phyloP scores from a whole-genome alignment of 106 monocot species.

The Dioscorea alata region DNA sequence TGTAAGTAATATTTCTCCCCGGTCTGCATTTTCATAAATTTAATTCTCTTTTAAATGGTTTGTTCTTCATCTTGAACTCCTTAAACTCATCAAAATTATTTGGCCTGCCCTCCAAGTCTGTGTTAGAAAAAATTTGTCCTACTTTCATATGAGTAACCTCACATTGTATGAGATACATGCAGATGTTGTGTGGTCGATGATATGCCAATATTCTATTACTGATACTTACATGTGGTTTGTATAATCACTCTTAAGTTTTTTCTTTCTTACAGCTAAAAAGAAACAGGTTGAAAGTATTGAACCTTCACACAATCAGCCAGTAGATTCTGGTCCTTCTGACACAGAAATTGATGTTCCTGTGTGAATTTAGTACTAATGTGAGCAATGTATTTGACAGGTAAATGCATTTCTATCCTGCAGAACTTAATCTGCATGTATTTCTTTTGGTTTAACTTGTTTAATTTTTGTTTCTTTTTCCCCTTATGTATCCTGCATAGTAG shows the following conservation, averaged over 20 bases:
- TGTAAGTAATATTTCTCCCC: conserved; percentile 8
- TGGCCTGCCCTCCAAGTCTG: background rate
- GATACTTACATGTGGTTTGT: background rate
- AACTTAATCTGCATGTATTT: no score
- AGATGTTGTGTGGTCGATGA: background rate
- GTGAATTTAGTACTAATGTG: background rate
- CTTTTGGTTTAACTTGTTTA: no score
- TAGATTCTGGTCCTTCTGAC: conserved; percentile 25
- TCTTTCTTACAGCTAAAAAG: background rate
- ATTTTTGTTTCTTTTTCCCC: no score
- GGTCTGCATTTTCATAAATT: background rate
- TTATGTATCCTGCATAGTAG: no score
- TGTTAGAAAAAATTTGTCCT: background rate
- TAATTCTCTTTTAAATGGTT: background rate
- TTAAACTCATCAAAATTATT: background rate
- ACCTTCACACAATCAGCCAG: conserved; percentile 10
- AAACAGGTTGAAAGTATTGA: conserved; percentile 4
- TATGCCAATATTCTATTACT: background rate
- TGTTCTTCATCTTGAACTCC: background rate
- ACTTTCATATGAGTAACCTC: background rate
- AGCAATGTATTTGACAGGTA: background rate
- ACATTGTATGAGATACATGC: background rate
- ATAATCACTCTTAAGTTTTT: background rate
- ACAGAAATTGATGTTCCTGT: conserved; percentile 9
- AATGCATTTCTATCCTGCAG: background rate